phyloP scores from a whole-genome alignment of 176 grass and related monocot species.

The Leersia perrieri region DNA sequence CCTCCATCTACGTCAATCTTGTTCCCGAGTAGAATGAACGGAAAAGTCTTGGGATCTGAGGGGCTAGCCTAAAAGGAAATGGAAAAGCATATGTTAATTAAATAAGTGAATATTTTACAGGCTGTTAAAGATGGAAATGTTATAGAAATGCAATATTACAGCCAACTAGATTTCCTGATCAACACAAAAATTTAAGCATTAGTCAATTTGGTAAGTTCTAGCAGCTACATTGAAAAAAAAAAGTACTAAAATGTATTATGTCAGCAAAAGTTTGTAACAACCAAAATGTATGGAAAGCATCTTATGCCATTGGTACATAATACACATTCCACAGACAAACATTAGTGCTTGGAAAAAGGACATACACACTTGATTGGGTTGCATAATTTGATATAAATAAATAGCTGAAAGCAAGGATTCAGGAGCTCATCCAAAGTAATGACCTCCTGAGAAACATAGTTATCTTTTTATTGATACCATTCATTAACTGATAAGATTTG shows the following conservation, averaged over 20 bases:
- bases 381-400: not conserved
- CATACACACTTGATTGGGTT: not conserved
- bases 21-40: slow-evolving; percentile 98
- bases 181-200: slow-evolving; percentile 12
- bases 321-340: not conserved
- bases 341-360: slow-evolving; percentile 1
- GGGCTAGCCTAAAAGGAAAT: slow-evolving; percentile 73
- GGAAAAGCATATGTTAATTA: slow-evolving; percentile 9
- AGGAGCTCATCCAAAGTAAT: not conserved
- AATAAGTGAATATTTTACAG: slow-evolving; percentile 26
- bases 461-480: not conserved
- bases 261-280: not conserved
- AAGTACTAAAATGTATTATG: not conserved
- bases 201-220: slow-evolving; percentile 9
- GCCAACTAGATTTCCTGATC: not conserved
- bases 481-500: not conserved
- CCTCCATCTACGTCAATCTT: slow-evolving; percentile 98
- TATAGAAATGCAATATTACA: not conserved
- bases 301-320: not conserved
- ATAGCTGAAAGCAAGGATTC: not conserved
- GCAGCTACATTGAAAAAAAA: slow-evolving; percentile 12
- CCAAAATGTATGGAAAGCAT: not conserved
- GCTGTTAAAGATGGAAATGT: slow-evolving; percentile 15
- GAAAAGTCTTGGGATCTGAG: slow-evolving; percentile 86
- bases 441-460: not conserved